These are phyloP conservation scores for Nicotiana otophora DNA, from an alignment of 257 asterid species.

Conservation along the genomic window DNA sequence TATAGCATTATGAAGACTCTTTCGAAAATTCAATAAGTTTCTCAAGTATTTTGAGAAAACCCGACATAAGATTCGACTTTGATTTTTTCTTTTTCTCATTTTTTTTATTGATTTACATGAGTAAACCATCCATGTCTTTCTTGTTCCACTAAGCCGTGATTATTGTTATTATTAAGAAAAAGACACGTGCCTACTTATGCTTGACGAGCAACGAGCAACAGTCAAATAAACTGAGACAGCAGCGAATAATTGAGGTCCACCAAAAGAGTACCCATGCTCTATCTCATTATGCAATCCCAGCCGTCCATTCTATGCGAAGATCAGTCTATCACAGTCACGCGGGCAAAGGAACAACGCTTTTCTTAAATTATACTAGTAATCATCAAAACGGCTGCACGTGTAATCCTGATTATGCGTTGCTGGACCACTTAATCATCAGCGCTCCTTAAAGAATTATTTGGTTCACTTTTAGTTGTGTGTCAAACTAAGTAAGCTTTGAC, in stretches of 20 bases:
- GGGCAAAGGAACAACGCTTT: neutral
- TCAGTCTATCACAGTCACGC: neutral
- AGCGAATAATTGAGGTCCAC: neutral
- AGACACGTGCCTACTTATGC: too few species aligned
- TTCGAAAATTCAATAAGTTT: too few species aligned
- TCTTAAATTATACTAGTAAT: neutral
- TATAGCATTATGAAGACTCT: too few species aligned
- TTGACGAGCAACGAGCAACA: neutral
- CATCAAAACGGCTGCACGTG: constrained; percentile 45
- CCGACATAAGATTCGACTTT: too few species aligned
- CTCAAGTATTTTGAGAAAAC: too few species aligned
- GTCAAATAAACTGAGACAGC: neutral
- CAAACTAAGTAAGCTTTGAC: too few species aligned
- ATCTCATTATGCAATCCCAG: neutral
- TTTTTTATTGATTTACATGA: too few species aligned
- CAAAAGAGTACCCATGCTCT: neutral
- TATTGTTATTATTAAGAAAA: too few species aligned
- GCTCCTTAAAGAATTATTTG: neutral
- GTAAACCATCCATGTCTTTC: too few species aligned
- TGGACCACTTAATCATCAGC: constrained; percentile 16
- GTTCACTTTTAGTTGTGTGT: too few species aligned
- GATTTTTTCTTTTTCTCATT: too few species aligned
- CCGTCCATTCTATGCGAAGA: neutral
- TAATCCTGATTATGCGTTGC: constrained; percentile 24
- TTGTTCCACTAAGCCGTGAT: too few species aligned